phyloP scores from a whole-genome alignment of 2,329 filamentous ascomycete species.

The Penicillium hordei region DNA sequence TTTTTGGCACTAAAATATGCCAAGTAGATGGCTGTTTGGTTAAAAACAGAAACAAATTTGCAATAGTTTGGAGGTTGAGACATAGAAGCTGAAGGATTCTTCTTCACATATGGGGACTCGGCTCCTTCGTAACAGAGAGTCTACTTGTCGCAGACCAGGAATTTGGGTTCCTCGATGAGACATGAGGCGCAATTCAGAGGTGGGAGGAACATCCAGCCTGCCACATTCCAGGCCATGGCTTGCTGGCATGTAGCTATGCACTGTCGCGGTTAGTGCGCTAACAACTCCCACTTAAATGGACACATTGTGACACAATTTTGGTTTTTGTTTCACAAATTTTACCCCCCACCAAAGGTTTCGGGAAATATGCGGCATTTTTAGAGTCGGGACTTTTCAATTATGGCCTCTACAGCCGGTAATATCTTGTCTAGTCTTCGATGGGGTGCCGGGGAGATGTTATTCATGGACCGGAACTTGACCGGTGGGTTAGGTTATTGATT shows the following conservation, averaged over 20 bases:
- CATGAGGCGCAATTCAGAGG: not conserved
- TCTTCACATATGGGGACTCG: not conserved
- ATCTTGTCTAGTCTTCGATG: not conserved
- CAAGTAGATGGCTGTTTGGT: not conserved
- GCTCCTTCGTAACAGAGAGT: not conserved
- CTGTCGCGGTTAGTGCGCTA: conserved; percentile 12
- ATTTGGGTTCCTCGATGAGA: not conserved
- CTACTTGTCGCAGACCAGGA: not conserved
- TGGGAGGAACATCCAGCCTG: not conserved
- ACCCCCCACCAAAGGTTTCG: conserved; percentile 10
- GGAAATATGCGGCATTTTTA: conserved; percentile 7
- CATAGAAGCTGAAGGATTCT: not conserved
- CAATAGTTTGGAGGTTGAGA: not conserved
- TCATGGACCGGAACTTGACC: not conserved
- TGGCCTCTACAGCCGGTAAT: not conserved
- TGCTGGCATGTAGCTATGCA: conserved; percentile 16
- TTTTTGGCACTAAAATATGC: not conserved
- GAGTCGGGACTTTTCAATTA: not conserved
- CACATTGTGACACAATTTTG: not conserved
- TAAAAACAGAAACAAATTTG: not conserved
- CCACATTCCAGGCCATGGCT: conserved; percentile 6
- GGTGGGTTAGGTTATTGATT: not conserved
- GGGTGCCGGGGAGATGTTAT: not conserved
- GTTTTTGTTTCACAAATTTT: conserved; percentile 14
- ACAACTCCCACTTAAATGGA: not conserved